Evolutionary conservation across 75 land plant genomes (phyloP), one percentile per base, ranked within the genome.

Genomic region (Pinus tabuliformis): DNA sequence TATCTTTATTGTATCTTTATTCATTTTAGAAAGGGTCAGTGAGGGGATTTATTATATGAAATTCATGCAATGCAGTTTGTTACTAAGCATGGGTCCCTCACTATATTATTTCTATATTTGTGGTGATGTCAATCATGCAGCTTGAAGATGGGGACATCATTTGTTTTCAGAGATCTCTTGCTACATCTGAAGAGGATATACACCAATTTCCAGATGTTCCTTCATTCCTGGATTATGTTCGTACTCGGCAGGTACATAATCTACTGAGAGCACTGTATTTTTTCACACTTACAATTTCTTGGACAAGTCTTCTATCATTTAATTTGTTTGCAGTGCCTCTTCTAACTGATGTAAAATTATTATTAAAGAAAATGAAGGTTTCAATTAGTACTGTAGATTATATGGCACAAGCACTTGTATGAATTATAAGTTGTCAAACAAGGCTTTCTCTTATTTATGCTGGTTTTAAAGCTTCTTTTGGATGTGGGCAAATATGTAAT

Each of bases 81-180:
- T 94, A 91, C 78, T 91, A 90, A 65, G 98, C 93, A 64, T 85
- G 1, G n/a, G 20, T 60, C 22, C 62, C 22, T 60, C 8, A 20
- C 21, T 60, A 21, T 49, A 60, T 60, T 60, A 60, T 60, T 60
- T 16, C 22, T 60, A 73, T 73, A 3, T 76, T 16, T 21, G 11
- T 30, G 28, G 7, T 72, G 26, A 20, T 72, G 21, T 58, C 17
- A 28, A 42, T 74, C 33, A 26, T 11, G 24, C 68, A 86, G 88
- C 83, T 86, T 58, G 88, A 84, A 74, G 83, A 86, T 81, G 88
- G 88, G n/a, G 88, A 86, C 78, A 86, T 86, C 15, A 74, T 86
- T 33, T 86, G 87, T 56, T 86, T 75, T 33, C 87, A 86, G 74
- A 86, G 79, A 74, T 66, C 88, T 18, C 63, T 84, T 1, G 33